These are phyloP conservation scores for Spathaspora gorwiae DNA, from an alignment of 805 yeast species.

Conservation along the genomic window DNA sequence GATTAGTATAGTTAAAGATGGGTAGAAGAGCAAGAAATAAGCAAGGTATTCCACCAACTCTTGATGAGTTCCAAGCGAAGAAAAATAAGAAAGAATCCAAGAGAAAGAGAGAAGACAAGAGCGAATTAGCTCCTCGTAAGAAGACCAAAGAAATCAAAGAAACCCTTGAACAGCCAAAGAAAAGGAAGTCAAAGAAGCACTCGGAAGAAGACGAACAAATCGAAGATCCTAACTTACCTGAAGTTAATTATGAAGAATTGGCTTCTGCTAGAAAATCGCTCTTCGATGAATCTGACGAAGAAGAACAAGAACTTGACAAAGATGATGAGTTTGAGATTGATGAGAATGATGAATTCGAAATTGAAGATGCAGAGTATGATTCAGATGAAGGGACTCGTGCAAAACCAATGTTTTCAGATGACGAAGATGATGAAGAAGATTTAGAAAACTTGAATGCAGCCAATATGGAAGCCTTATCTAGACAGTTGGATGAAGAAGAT, in stretches of 20 bases:
- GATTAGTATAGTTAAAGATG: constrained; percentile 37
- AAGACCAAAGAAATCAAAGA: constrained; percentile 8
- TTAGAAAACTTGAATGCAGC: constrained; percentile 70
- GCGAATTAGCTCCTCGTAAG: background rate
- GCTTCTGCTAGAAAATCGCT: constrained; percentile 67
- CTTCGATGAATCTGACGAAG: constrained; percentile 70
- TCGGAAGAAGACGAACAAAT: constrained; percentile 24
- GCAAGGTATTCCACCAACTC: constrained; percentile 87
- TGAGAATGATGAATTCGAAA: constrained; percentile 41
- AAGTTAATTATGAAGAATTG: constrained; percentile 59
- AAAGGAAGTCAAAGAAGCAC: constrained; percentile 22
- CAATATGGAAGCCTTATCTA: constrained; percentile 77
- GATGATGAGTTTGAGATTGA: constrained; percentile 36
- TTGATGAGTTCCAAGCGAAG: constrained; percentile 68
- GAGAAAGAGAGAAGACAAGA: constrained; percentile 22
- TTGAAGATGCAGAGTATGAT: constrained; percentile 31
- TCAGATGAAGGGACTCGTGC: constrained; percentile 60
- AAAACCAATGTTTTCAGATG: constrained; percentile 80
- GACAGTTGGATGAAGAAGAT: constrained; percentile 58
- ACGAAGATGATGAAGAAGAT: constrained; percentile 48
- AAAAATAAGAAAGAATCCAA: constrained; percentile 38
- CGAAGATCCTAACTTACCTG: constrained; percentile 44
- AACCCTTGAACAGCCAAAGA: constrained; percentile 6
- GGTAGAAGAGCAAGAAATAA: constrained; percentile 92
- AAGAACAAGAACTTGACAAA: constrained; percentile 28